Conservation (phyloP, 352 stramenopile species). For the Phytophthora foliorum region DNA sequence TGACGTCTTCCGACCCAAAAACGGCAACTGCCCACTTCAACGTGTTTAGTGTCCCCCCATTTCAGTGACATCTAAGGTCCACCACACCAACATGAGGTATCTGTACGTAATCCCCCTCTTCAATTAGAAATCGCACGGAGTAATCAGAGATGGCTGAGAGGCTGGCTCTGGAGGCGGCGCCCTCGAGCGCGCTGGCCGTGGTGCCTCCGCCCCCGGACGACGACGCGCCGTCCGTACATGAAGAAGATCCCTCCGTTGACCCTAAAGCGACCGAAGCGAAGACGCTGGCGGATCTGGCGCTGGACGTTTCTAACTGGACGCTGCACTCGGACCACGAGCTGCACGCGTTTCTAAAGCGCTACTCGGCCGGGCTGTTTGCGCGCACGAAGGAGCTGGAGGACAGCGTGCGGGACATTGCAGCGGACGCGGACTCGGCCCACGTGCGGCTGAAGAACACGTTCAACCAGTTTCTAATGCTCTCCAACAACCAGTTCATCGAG, state of each 20-base stretch:
- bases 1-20: neutral
- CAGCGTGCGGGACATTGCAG: slow-evolving; percentile 72
- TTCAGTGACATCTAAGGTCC: no score
- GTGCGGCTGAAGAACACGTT: slow-evolving; percentile 88
- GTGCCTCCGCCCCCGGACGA: slow-evolving; percentile 29
- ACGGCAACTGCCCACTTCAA: slow-evolving; percentile 17
- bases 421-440: slow-evolving; percentile 71
- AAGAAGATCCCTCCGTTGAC: neutral
- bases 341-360: slow-evolving; percentile 72
- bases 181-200: slow-evolving; percentile 29
- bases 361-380: slow-evolving; percentile 74
- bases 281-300: slow-evolving; percentile 55
- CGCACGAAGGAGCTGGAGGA: slow-evolving; percentile 82
- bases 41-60: neutral
- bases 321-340: slow-evolving; percentile 81
- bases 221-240: neutral
- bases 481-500: slow-evolving; percentile 91
- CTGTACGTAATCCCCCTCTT: slow-evolving; percentile 3
- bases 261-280: slow-evolving; percentile 37
- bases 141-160: slow-evolving; percentile 48
- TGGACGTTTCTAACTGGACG: slow-evolving; percentile 73
- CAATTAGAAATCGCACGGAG: slow-evolving; percentile 20
- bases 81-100: neutral
- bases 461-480: slow-evolving; percentile 90
- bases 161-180: slow-evolving; percentile 43